Conservation (phyloP, 2,329 filamentous ascomycete genomes). For the Fusarium avenaceum region DNA sequence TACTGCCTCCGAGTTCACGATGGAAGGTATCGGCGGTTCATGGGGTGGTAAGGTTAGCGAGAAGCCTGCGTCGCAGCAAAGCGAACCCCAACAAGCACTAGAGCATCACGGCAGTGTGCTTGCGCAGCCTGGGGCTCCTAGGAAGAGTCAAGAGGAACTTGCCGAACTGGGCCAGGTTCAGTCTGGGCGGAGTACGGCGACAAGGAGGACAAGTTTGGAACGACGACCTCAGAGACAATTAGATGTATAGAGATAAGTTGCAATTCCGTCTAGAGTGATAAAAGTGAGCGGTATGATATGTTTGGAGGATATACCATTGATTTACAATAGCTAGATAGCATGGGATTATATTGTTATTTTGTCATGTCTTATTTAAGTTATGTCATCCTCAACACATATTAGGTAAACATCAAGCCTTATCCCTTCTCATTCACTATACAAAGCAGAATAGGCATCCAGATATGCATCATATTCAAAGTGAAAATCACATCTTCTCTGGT, state of each 20-base stretch:
- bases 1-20: conserved; percentile 80
- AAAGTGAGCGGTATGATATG: not conserved
- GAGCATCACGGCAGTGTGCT: conserved; percentile 46
- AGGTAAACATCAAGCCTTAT: too few relatives aligned
- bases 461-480: too few relatives aligned
- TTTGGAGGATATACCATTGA: conserved; percentile 29
- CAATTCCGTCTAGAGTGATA: not conserved
- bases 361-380: too few relatives aligned
- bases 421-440: too few relatives aligned
- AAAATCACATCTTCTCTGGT: too few relatives aligned
- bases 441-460: too few relatives aligned
- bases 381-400: too few relatives aligned
- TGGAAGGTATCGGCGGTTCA: conserved; percentile 79
- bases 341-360: too few relatives aligned
- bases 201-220: conserved; percentile 49
- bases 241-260: conserved; percentile 15
- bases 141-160: conserved; percentile 54
- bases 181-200: conserved; percentile 50
- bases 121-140: conserved; percentile 47
- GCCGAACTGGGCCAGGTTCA: conserved; percentile 53
- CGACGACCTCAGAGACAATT: conserved; percentile 32
- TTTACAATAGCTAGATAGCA: not conserved
- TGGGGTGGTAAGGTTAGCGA: conserved; percentile 60
- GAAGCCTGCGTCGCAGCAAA: conserved; percentile 31
- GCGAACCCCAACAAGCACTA: conserved; percentile 6